These are phyloP conservation scores for Hypoxylon fragiforme DNA, from an alignment of 495 filamentous ascomycete species.

Conservation along the genomic window DNA sequence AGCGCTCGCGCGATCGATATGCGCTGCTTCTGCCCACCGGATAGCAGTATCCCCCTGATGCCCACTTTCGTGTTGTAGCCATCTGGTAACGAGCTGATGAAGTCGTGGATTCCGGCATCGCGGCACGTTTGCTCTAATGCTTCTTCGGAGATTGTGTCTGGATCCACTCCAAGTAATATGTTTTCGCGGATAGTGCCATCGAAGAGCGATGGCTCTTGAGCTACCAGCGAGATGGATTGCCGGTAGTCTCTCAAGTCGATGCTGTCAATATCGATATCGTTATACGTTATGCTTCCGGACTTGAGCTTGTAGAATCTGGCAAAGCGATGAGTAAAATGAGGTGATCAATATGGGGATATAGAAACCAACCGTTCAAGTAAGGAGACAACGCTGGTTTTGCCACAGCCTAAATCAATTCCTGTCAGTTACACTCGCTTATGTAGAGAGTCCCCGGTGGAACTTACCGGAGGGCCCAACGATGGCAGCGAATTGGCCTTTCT, in stretches of 20 bases:
- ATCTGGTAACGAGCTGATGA: constrained; percentile 58
- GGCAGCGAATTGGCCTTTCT: constrained; percentile 67
- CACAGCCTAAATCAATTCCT: constrained; percentile 63
- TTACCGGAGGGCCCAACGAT: constrained; percentile 61
- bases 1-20: constrained; percentile 76
- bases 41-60: constrained; percentile 65
- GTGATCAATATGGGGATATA: not conserved
- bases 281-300: constrained; percentile 53
- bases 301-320: constrained; percentile 58
- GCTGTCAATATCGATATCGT: constrained; percentile 50
- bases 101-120: constrained; percentile 62
- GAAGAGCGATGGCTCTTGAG: constrained; percentile 63
- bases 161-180: constrained; percentile 56
- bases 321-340: constrained; percentile 11
- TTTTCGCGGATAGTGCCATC: constrained; percentile 65
- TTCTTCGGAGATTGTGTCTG: constrained; percentile 45
- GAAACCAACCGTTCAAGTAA: constrained; percentile 57
- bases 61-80: constrained; percentile 67
- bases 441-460: too few relatives aligned
- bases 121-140: constrained; percentile 53
- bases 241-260: constrained; percentile 59
- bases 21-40: constrained; percentile 78
- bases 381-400: constrained; percentile 72
- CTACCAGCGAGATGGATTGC: constrained; percentile 56
- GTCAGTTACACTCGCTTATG: too few relatives aligned